Evolutionary conservation across 805 yeast genomes (phyloP), one percentile per base, ranked within the genome.

Genomic region (Candida michaelii): DNA sequence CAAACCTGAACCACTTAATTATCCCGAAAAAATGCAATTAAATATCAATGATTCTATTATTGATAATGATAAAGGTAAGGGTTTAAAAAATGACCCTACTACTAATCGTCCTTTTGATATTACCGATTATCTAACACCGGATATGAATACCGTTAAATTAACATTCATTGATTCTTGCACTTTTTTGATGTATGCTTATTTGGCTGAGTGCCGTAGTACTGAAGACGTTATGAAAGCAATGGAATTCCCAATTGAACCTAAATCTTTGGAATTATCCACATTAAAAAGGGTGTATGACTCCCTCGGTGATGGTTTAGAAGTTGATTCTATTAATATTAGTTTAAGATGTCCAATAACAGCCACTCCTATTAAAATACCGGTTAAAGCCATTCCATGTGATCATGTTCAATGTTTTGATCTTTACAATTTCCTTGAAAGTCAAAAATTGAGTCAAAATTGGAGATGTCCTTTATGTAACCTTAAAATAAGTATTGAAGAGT

Each of bases 391-490:
- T 1, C 68, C 63, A 36, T 93, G 99, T 63, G 66, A 74, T 27
- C 99, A 93, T 62, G 65, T 89, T 12, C 91, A 86, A 54, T 90
- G 98, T 58, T 88, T 90, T 59, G 99, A 93, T 62, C 90, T 87
- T 0, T 60, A 73, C 27, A 78, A 86, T 33, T 93, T 77, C 56
- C 52, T 93, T 8, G 77, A 80, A 54, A 71, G 89, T 33, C 98
- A 91, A 59, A 71, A 72, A 42, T 91, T 85, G 56, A 79, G 85
- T 0, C 85, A 96, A 0, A 78, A 86, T 0, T 91, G 97, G 97
- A 66, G 66, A 39, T 93, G 99, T 56, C 97, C 97, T 0, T 73
- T 88, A 3, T 93, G 99, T 58, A 77, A 76, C 47, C 66, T 63
- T 4, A 56, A 56, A 2, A 64, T 88, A 2, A 62, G 69, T 1